These are phyloP conservation scores for Yamadazyma sp. DNA, from an alignment of 805 yeast species.

Conservation along the genomic window DNA sequence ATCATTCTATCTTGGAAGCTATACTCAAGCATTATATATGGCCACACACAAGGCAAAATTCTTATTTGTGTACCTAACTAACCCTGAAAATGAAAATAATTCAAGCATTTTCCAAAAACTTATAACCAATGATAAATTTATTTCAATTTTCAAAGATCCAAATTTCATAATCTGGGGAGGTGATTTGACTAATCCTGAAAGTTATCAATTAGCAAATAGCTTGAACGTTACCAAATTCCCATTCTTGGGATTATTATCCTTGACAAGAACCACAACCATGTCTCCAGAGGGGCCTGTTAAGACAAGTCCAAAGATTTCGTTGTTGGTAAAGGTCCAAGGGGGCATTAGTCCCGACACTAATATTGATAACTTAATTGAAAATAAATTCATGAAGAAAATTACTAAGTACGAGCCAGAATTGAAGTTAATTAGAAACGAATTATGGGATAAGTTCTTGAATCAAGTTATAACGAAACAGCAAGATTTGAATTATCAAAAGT, in stretches of 20 bases:
- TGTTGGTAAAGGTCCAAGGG: constrained; percentile 66
- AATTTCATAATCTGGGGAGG: constrained; percentile 84
- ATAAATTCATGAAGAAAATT: constrained; percentile 43
- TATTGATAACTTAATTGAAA: constrained; percentile 27
- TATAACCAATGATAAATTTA: constrained; percentile 49
- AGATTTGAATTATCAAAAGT: constrained; percentile 70
- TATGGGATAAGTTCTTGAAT: constrained; percentile 56
- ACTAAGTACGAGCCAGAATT: constrained; percentile 62
- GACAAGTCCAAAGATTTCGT: constrained; percentile 54
- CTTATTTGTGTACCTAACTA: constrained; percentile 69
- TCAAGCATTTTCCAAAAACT: constrained; percentile 51
- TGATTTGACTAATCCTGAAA: constrained; percentile 75
- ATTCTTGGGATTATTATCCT: constrained; percentile 71
- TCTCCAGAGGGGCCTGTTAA: constrained; percentile 55
- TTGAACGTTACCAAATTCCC: constrained; percentile 74
- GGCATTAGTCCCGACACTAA: constrained; percentile 42
- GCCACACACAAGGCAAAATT: constrained; percentile 71
- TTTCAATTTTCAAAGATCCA: constrained; percentile 33
- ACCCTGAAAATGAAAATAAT: constrained; percentile 66
- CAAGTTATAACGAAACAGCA: constrained; percentile 65
- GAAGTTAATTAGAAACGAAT: constrained; percentile 56
- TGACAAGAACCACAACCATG: constrained; percentile 54
- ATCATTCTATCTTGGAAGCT: constrained; percentile 68
- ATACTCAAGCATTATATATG: constrained; percentile 70
- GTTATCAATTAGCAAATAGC: constrained; percentile 76